phyloP scores from a whole-genome alignment of 805 yeast species.

The Nakazawaea wickerhamii region DNA sequence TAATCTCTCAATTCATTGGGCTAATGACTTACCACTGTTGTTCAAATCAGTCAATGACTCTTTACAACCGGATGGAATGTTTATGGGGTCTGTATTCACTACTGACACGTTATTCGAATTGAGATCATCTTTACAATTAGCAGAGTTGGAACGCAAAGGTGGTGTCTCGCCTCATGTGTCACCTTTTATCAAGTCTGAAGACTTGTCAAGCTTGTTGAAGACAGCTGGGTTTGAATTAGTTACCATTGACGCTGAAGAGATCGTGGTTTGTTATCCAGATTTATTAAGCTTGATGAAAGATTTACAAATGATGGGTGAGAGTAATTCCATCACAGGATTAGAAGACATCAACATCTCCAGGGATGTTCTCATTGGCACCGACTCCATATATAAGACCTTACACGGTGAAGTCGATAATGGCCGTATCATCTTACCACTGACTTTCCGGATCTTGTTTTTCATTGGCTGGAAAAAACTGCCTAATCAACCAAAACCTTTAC shows the following conservation, averaged over 20 bases:
- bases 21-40: conserved; percentile 72
- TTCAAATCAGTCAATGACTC: conserved; percentile 50
- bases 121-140: conserved; percentile 73
- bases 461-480: conserved; percentile 78
- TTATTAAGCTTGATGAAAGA: conserved; percentile 63
- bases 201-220: conserved; percentile 67
- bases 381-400: conserved; percentile 63
- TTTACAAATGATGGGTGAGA: conserved; percentile 79
- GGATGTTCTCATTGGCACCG: conserved; percentile 69
- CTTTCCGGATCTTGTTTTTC: conserved; percentile 74
- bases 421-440: conserved; percentile 60
- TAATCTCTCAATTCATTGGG: conserved; percentile 77
- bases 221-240: conserved; percentile 74
- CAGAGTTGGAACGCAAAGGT: conserved; percentile 74
- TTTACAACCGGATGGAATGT: conserved; percentile 74
- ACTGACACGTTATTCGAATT: conserved; percentile 84
- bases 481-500: conserved; percentile 64
- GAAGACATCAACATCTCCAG: conserved; percentile 39
- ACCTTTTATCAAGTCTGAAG: conserved; percentile 74
- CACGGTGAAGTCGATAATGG: conserved; percentile 61
- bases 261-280: conserved; percentile 74
- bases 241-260: conserved; percentile 81
- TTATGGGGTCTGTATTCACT: conserved; percentile 76
- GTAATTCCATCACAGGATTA: conserved; percentile 50
- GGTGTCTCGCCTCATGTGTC: conserved; percentile 78